Conservation (phyloP, 306 rosid genomes). For the Cicer pinnatifidum region DNA sequence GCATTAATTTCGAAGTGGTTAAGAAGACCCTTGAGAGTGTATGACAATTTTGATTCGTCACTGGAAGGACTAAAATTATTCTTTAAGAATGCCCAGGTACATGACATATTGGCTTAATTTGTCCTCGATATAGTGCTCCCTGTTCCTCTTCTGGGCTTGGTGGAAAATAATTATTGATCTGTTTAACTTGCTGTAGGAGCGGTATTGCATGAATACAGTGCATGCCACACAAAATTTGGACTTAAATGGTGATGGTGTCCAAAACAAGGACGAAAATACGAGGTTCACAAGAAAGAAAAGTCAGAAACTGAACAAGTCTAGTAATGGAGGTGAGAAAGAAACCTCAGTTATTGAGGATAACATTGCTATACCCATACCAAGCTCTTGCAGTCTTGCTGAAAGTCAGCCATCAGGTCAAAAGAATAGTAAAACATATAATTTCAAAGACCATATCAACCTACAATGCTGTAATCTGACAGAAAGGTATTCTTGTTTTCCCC, state of each 20-base stretch:
- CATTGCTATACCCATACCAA: slow-evolving; percentile 45
- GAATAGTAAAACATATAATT: slow-evolving; percentile 44
- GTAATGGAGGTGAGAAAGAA: slow-evolving; percentile 45
- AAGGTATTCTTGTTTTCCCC: slow-evolving; percentile 52
- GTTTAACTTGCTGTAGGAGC: slow-evolving; percentile 64
- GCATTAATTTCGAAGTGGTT: slow-evolving; percentile 88
- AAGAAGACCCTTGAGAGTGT: slow-evolving; percentile 67
- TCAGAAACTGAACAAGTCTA: slow-evolving; percentile 51
- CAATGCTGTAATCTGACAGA: slow-evolving; percentile 55
- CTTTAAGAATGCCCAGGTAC: slow-evolving; percentile 72
- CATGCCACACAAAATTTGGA: slow-evolving; percentile 45
- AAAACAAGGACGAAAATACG: slow-evolving; percentile 44
- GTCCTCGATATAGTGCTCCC: slow-evolving; percentile 15
- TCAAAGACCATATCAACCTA: slow-evolving; percentile 51
- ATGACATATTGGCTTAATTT: slow-evolving; percentile 31
- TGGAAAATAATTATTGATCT: slow-evolving; percentile 9
- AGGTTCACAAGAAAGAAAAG: slow-evolving; percentile 49
- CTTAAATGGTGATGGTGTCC: slow-evolving; percentile 41
- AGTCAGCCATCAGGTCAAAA: slow-evolving; percentile 46
- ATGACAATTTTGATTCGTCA: slow-evolving; percentile 61
- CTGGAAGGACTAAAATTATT: slow-evolving; percentile 70
- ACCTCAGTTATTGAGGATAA: slow-evolving; percentile 44
- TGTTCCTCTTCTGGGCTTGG: slow-evolving; percentile 2
- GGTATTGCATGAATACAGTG: slow-evolving; percentile 53
- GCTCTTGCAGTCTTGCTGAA: slow-evolving; percentile 50